Base-by-base conservation (phyloP, 768 basidiomycete genomes). In the Exsudoporus frostii region DNA sequence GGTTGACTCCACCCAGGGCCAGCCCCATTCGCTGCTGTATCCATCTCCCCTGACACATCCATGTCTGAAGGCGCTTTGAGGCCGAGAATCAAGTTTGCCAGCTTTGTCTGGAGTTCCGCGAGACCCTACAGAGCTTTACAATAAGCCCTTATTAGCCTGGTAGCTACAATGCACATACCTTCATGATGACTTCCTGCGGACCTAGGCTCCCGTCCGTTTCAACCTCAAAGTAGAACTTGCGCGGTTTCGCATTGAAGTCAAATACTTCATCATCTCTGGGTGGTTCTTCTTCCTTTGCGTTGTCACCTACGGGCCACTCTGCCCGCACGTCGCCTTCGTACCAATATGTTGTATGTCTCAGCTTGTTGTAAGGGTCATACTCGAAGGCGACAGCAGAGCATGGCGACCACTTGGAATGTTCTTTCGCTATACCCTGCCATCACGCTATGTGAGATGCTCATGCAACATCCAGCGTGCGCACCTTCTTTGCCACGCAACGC, bases 381-480 rank as follows among this genome's bases (percentile, higher is more conserved):
- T 99, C 97, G 59, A 96, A 98, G 8, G 87, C 84, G 17, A 99
- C 86, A 8, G 97, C 93, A 2, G 93, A 90, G 55, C 94, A 90
- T 13, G 97, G 96, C 0, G 93, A 96, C 92, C 96, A 99, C 73
- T 99, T 99, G 13, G 97, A 94, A 66, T 99, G 97, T 68, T 97
- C 93, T 76, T 98, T 98, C 4, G 96, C 93, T 54, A 97, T 87
- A 38, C 96, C 96, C 96, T 98, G 63, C n/a, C 33, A 40, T 20
- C 20, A 14, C 30, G 22, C 20, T 48, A 38, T 42, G 53, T 51
- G 22, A 34, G 42, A 33, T 29, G 47, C 27, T 29, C 30, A 22
- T 7, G 20, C 17, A 32, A 19, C 57, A 25, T 48, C 40, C 40
- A 32, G 52, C 20, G 29, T 10, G 57, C 75, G n/a, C 48, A 91